A percentile compares a stretch with the other conserved stretches of the same genome.
Evolutionary conservation across 352 stramenopile species (phyloP).

Genomic region (Globisporangium paroecandrum): DNA sequence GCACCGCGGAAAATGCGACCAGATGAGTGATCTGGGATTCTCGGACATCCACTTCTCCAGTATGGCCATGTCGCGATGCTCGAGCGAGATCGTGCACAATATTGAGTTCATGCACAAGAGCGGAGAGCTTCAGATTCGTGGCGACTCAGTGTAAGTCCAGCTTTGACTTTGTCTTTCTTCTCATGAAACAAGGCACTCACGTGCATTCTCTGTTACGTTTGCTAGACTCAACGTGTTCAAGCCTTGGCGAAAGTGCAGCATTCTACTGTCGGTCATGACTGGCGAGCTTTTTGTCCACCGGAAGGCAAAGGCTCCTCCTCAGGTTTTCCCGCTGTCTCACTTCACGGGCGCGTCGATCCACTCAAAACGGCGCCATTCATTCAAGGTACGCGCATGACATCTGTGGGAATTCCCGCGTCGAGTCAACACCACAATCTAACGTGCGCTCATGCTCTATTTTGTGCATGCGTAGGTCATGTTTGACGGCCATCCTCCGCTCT

Average conservation of each 20-base stretch:
- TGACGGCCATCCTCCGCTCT: conserved; percentile 23
- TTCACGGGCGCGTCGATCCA: conserved; percentile 28
- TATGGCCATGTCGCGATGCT: conserved; percentile 26
- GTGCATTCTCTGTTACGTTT: neutral
- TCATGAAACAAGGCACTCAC: neutral
- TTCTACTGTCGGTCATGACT: conserved; percentile 24
- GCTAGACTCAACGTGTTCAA: conserved; percentile 24
- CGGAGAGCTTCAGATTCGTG: conserved; percentile 24
- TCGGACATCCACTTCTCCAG: conserved; percentile 18
- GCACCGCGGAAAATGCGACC: neutral
- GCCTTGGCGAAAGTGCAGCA: conserved; percentile 25
- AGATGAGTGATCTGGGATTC: neutral
- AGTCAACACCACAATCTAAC: neutral
- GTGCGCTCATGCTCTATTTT: neutral
- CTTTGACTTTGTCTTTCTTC: neutral
- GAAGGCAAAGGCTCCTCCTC: conserved; percentile 17
- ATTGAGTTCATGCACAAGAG: conserved; percentile 22
- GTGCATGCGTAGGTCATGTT: conserved; percentile 20
- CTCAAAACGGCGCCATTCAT: conserved; percentile 20
- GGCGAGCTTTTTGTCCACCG: conserved; percentile 29
- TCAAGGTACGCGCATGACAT: conserved; percentile 16
- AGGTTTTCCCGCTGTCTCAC: conserved; percentile 19
- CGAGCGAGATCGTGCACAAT: conserved; percentile 14
- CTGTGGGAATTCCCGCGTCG: neutral
- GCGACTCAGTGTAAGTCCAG: conserved; percentile 20